These are phyloP conservation scores for Sophora flavescens DNA, from an alignment of 306 rosid species.

Conservation along the genomic window DNA sequence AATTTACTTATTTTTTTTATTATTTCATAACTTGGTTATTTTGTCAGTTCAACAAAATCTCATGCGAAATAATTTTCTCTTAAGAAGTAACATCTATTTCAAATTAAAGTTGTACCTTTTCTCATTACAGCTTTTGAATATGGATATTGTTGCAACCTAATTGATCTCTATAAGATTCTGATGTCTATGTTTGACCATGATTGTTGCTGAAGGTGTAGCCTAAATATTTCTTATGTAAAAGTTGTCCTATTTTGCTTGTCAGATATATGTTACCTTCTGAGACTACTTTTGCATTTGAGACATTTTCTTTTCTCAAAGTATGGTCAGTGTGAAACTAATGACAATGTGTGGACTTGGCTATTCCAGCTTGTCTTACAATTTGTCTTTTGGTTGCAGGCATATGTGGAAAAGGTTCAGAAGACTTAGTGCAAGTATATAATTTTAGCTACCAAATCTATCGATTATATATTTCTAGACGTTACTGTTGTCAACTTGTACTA, in stretches of 20 bases:
- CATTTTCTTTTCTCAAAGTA: background rate
- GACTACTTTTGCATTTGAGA: background rate
- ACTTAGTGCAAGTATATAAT: constrained; percentile 42
- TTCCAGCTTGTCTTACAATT: constrained; percentile 13
- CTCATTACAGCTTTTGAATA: background rate
- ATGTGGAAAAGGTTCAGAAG: constrained; percentile 76
- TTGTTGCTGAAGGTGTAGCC: constrained; percentile 21
- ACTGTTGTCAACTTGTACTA: constrained; percentile 36
- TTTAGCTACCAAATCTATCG: constrained; percentile 26
- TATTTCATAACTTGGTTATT: constrained; percentile 7
- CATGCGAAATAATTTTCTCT: background rate
- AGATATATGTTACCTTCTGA: constrained; percentile 18
- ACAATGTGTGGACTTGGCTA: constrained; percentile 9
- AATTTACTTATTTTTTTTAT: background rate
- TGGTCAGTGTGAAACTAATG: background rate
- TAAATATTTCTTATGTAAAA: background rate
- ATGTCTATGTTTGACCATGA: background rate
- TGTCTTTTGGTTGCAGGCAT: constrained; percentile 66
- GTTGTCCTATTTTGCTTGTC: constrained; percentile 1
- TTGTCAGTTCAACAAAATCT: constrained; percentile 10
- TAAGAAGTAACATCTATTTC: background rate
- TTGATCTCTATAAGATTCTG: constrained; percentile 12
- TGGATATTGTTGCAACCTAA: constrained; percentile 18
- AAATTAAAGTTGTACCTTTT: background rate
- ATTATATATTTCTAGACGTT: constrained; percentile 25